Base-by-base conservation (phyloP, 805 yeast species). In the Candida coquimbonensis region DNA sequence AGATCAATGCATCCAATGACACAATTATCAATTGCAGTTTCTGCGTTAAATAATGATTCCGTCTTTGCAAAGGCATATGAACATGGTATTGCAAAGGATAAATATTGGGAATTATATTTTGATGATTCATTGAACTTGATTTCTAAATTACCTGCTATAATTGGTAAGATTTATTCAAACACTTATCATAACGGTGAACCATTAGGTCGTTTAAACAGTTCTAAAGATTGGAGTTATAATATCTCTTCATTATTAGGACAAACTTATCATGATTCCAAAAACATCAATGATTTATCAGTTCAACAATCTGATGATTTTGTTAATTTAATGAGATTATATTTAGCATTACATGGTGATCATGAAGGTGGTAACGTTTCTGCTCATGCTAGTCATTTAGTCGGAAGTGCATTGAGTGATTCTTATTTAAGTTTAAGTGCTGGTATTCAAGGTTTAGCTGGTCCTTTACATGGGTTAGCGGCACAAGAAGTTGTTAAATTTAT, bases 311-410 rank as follows among this genome's bases (percentile, higher is more conserved):
- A 53, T 41, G 84, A 79, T 60, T 84, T 84, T 62, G 75, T 79
- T 45, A 86, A 85, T 62, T 70, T 85, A 56, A 72, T 83, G 70
- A 74, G 90, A 65, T 70, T 83, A 55, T 83, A 83, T 71, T 75
- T 80, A 60, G 81, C 89, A 47, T 71, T 83, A 57, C 90, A 83
- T 72, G 80, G 83, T 39, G 90, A 83, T 63, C 90, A 83, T 67
- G 90, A 83, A 69, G 90, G 90, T 66, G 91, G 91, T 54, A 83
- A 83, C 60, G 91, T 83, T 44, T 80, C 87, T 46, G 87, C 90
- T 32, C 91, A 83, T 70, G 72, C 90, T 53, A 82, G 90, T 53
- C 89, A 83, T 65, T 72, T 84, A 61, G 91, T 86, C 36, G 93
- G 93, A 42, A 81, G 88, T 33, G 90, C 95, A 19, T 70, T 85